These are phyloP conservation scores for Geranium incanum DNA, from an alignment of 441 rosid species.

Conservation along the genomic window DNA sequence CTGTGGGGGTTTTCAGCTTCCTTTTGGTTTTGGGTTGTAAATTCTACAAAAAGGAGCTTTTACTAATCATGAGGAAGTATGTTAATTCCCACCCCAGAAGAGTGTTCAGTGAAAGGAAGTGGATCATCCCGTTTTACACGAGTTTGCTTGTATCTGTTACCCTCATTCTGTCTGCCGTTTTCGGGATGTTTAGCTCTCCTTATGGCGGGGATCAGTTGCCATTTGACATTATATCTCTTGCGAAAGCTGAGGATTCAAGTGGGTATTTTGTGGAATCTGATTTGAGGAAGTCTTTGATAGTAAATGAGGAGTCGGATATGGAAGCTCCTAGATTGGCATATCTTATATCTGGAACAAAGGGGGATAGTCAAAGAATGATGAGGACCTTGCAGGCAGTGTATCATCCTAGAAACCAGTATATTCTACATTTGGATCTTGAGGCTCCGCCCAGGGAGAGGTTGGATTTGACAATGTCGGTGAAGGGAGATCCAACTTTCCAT, in stretches of 20 bases:
- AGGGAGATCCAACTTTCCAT: slow-evolving; percentile 58
- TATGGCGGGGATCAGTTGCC: slow-evolving; percentile 44
- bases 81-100: slow-evolving; percentile 56
- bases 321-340: slow-evolving; percentile 82
- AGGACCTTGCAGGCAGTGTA: slow-evolving; percentile 94
- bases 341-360: slow-evolving; percentile 88
- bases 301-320: slow-evolving; percentile 20
- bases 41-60: slow-evolving; percentile 5
- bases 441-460: slow-evolving; percentile 84
- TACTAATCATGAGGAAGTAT: slow-evolving; percentile 40
- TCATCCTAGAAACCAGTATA: slow-evolving; percentile 94
- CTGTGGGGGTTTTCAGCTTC: slow-evolving; percentile 18
- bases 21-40: slow-evolving; percentile 20
- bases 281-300: slow-evolving; percentile 33
- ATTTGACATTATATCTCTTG: slow-evolving; percentile 37
- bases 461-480: slow-evolving; percentile 60
- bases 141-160: slow-evolving; percentile 68
- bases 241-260: slow-evolving; percentile 42
- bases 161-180: slow-evolving; percentile 43
- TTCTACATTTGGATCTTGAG: slow-evolving; percentile 89
- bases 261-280: slow-evolving; percentile 71
- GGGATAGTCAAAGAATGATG: slow-evolving; percentile 84
- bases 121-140: slow-evolving; percentile 74
- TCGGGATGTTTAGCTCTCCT: slow-evolving; percentile 38
- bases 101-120: slow-evolving; percentile 64